Evolutionary conservation across 2,329 filamentous ascomycete species (phyloP).

Genomic region (Stagonosporopsis chrysanthemi): DNA sequence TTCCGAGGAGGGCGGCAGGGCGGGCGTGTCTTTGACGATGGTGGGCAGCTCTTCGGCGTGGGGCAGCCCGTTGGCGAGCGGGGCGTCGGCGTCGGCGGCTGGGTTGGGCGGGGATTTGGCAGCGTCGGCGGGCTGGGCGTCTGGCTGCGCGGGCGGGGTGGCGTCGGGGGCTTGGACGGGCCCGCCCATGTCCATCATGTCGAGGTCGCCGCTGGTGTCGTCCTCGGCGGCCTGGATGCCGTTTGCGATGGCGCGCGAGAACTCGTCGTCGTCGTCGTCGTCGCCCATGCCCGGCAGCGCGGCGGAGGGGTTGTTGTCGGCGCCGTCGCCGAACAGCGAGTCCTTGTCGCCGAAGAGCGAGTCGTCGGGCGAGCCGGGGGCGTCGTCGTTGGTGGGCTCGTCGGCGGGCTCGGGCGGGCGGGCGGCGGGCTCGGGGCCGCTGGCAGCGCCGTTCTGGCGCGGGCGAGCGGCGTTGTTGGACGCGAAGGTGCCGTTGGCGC

Average conservation of each 20-base stretch:
- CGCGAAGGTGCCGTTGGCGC: conserved; percentile 72
- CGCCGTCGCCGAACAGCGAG: conserved; percentile 85
- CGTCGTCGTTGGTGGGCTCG: conserved; percentile 62
- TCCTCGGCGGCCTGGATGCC: conserved; percentile 55
- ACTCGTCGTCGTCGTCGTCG: conserved; percentile 70
- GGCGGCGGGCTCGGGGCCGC: conserved; percentile 46
- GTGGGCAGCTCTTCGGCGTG: conserved; percentile 55
- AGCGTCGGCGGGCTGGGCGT: conserved; percentile 1
- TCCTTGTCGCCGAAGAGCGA: conserved; percentile 82
- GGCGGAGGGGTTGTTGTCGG: conserved; percentile 46
- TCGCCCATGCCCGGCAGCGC: conserved; percentile 74
- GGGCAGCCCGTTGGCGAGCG: conserved; percentile 58
- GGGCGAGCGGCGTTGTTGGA: conserved; percentile 74
- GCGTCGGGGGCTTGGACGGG: conserved; percentile 52
- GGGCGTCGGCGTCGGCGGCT: conserved; percentile 22
- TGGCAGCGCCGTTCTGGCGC: conserved; percentile 61
- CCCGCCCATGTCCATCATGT: conserved; percentile 56
- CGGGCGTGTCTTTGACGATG: conserved; percentile 28
- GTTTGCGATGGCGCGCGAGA: conserved; percentile 74
- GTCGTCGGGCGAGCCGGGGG: conserved; percentile 71
- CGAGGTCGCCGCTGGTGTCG: conserved; percentile 54
- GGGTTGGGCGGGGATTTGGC: conserved; percentile 13
- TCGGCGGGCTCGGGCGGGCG: conserved; percentile 35
- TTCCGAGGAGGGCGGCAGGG: conserved; percentile 51
- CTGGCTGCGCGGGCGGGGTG: neutral